These are phyloP conservation scores for Teunomyces gatunensis DNA, from an alignment of 805 yeast species.

Conservation along the genomic window DNA sequence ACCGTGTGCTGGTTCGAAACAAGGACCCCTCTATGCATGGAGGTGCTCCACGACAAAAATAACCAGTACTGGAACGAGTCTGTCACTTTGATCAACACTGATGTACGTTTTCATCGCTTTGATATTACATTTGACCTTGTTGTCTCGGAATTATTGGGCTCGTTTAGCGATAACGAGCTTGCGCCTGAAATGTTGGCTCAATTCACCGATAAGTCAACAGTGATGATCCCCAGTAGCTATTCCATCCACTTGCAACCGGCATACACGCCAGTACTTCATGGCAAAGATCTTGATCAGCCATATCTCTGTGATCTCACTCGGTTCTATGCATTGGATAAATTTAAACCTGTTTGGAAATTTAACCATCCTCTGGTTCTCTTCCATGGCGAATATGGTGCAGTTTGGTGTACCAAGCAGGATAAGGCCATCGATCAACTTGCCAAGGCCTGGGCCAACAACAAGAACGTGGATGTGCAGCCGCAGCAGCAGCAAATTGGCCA, in stretches of 20 bases:
- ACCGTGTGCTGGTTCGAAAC: constrained; percentile 26
- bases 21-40: constrained; percentile 47
- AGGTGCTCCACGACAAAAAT: constrained; percentile 50
- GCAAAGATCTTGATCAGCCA: constrained; percentile 13
- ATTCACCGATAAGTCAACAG: constrained; percentile 41
- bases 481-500: constrained; percentile 22
- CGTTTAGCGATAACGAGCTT: constrained; percentile 90
- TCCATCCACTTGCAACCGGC: constrained; percentile 66
- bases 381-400: constrained; percentile 50
- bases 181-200: constrained; percentile 67
- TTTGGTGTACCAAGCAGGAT: constrained; percentile 13
- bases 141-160: constrained; percentile 81
- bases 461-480: constrained; percentile 32
- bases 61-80: constrained; percentile 48
- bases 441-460: constrained; percentile 86
- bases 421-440: constrained; percentile 63
- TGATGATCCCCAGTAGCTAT: constrained; percentile 47
- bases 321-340: constrained; percentile 27
- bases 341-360: constrained; percentile 60
- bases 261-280: constrained; percentile 46
- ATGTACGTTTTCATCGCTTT: constrained; percentile 46
- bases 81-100: constrained; percentile 54
- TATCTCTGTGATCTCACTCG: constrained; percentile 20
- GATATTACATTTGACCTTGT: constrained; percentile 47
- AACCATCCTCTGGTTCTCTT: constrained; percentile 62